Evolutionary conservation across 352 stramenopile genomes (phyloP), one percentile per base, ranked within the genome.

Genomic region (Phytopythium montanum): DNA sequence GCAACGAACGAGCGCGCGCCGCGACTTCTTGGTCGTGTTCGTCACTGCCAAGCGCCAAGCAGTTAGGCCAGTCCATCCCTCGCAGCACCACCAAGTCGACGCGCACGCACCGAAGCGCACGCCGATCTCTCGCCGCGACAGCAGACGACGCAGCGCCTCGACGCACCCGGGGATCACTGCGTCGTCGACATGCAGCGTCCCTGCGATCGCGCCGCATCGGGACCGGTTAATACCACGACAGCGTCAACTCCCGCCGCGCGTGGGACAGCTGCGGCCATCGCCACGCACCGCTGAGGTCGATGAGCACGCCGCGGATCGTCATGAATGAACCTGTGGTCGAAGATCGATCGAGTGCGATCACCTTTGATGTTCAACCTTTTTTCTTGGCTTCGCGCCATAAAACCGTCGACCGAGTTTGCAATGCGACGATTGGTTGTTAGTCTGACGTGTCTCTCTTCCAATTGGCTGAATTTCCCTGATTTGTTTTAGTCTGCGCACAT

Each of bases 21-120:
- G 60, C 36, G 72, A 88, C 46, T 85, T 86, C 56, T 76, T 88
- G 36, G 78, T 88, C n/a, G 75, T 88, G 54, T 88, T 88, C n/a
- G 71, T 86, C 55, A 88, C 78, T 88, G 39, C 31, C 13, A 42
- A 38, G 33, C 33, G 41, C 26, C 13, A 34, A 21, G 3, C 21
- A 26, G 21, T 10, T 21, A 28, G 39, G 42, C 18, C 39, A 25
- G 19, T 50, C 21, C 25, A 14, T 2, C 5, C 9, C 39, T 3
- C 39, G 0, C 21, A 21, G 5, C 39, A 16, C 42, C 34, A 38
- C n/a, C 12, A 5, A 18, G 18, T 28, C 25, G n/a, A 26, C 4
- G 3, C 54, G 36, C 23, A 64, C 60, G 31, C 52, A 85, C 77
- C 75, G 14, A 87, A 87, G 56, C 77, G 77, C 29, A 85, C 75